These are phyloP conservation scores for Ganoderma meredithae DNA, from an alignment of 1,284 basidiomycete genomes.

Conservation along the genomic window DNA sequence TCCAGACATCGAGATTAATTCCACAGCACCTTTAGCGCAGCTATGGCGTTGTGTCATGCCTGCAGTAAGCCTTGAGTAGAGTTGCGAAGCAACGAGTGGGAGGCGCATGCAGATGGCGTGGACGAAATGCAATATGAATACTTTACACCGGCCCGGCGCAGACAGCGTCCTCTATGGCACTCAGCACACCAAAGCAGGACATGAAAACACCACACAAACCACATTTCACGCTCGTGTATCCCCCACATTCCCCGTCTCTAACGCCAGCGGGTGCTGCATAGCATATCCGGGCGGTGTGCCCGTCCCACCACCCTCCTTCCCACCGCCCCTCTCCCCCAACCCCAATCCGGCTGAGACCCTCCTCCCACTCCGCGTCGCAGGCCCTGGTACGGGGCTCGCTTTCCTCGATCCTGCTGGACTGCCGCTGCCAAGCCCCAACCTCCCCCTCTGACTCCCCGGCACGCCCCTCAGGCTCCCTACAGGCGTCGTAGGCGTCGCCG, in stretches of 20 bases:
- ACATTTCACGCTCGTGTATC: conserved; percentile 11
- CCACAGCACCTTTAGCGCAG: not conserved
- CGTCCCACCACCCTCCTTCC: conserved; percentile 6
- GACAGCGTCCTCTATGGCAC: conserved; percentile 19
- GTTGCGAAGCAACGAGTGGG: too few species aligned
- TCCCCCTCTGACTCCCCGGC: conserved; percentile 39
- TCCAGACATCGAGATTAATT: not conserved
- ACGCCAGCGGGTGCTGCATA: conserved; percentile 17
- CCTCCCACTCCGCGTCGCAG: conserved; percentile 14
- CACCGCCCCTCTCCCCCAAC: conserved; percentile 3
- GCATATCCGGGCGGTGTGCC: conserved; percentile 4
- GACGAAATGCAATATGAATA: conserved; percentile 10
- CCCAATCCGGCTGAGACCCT: conserved; percentile 19
- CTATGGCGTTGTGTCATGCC: not conserved
- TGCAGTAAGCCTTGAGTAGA: not conserved
- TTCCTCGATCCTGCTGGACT: conserved; percentile 50
- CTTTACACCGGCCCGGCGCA: conserved; percentile 22
- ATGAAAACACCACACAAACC: conserved; percentile 4
- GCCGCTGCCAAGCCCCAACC: conserved; percentile 34
- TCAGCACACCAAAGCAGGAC: not conserved
- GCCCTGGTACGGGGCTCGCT: conserved; percentile 50
- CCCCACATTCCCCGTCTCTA: conserved; percentile 11
- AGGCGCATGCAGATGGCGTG: not conserved
- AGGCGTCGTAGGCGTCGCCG: conserved; percentile 29
- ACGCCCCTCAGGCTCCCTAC: conserved; percentile 34